Evolutionary conservation across 2,329 filamentous ascomycete species (phyloP), one percentile per base, ranked within the genome.

Genomic region (Nothophaeocryptopus gaeumannii): DNA sequence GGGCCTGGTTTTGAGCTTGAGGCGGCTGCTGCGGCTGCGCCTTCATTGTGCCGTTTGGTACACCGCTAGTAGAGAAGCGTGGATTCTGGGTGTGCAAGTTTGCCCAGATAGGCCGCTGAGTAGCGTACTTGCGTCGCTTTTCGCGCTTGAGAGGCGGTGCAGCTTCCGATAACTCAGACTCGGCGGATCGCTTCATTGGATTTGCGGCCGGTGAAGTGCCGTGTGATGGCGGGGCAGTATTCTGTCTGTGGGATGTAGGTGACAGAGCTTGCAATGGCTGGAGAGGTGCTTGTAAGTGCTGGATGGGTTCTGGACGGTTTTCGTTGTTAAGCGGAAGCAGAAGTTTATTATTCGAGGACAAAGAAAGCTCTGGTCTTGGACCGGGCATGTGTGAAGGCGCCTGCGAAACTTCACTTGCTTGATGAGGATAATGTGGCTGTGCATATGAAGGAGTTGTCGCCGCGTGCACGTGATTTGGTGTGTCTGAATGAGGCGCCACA

Each of bases 21-120:
- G 20, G 20, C 36, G 20, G 45, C 40, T 43, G 45, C 30, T 35
- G 39, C n/a, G 31, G 39, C 40, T 26, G 20, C 20, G 20, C 20
- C 20, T 26, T 26, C 20, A 26, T 26, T 20, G 38, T 44, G 46
- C 46, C 39, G 32, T 47, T 47, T 14, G 50, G 45, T 10, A 48
- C 31, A 14, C 31, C 30, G 20, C 20, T 26, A 7, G 20, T 26
- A 26, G 20, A 26, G 20, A 48, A 39, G 16, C 50, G 53, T 12
- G 66, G 67, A 49, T 70, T 69, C 20, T 46, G 46, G 11, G 44
- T 55, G 20, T 54, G 47, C 8, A 67, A 58, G n/a, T 61, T 53
- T 5, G 67, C 67, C 67, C 67, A 70, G 9, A 62, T 50, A 1
- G 67, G 67, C 33, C 63, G 59, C 34, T 64, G 54, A 8, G 47